Conservation (phyloP, 116 monocot species). For the Papilionanthe hybrid region DNA sequence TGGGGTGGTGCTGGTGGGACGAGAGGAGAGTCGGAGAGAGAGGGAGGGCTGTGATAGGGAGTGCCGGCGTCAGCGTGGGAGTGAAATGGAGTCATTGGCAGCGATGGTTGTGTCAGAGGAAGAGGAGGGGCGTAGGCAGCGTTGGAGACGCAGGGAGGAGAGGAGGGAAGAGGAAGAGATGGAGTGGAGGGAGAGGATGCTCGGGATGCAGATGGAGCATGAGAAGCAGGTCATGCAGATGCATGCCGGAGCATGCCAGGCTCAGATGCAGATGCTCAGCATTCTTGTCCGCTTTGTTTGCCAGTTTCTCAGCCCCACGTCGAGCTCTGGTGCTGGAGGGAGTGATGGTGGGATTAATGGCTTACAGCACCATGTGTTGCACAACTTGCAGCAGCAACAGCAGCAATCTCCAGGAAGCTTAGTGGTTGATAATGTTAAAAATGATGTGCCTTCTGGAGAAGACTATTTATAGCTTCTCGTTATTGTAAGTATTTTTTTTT, state of each 20-base stretch:
- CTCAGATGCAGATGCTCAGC: constrained; percentile 33
- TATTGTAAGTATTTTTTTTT: neutral
- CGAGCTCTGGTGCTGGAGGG: constrained; percentile 3
- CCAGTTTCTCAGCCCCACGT: constrained; percentile 27
- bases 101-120: constrained; percentile 10
- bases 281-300: constrained; percentile 26
- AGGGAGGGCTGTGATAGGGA: constrained; percentile 4
- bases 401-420: constrained; percentile 20
- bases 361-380: constrained; percentile 22
- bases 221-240: constrained; percentile 57
- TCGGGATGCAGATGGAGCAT: constrained; percentile 61
- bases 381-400: constrained; percentile 25
- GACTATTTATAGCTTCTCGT: constrained; percentile 17
- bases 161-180: constrained; percentile 55
- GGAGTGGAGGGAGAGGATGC: constrained; percentile 54
- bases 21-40: constrained; percentile 12
- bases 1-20: constrained; percentile 12
- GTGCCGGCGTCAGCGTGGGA: neutral
- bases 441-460: constrained; percentile 15
- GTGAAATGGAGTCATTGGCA: constrained; percentile 15
- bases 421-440: constrained; percentile 17
- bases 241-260: constrained; percentile 51
- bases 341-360: constrained; percentile 16
- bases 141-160: constrained; percentile 37
- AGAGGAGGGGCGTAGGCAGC: constrained; percentile 10